Base-by-base conservation (phyloP, 371 early-diverging fungal species). In the Lichtheimia corymbifera region DNA sequence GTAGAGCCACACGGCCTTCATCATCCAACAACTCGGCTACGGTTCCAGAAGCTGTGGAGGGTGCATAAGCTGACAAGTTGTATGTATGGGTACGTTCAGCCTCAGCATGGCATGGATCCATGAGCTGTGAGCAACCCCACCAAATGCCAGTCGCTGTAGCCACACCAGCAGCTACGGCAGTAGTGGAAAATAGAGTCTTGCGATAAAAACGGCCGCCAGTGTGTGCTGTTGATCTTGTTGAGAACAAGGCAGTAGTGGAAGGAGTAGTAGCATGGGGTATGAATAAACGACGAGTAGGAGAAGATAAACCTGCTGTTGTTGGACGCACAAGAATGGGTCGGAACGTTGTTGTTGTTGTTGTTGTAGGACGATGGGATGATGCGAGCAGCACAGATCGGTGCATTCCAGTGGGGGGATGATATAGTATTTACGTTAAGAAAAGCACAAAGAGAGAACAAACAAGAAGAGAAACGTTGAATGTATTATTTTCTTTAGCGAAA, bases 1-100 rank as follows among this genome's bases (percentile, higher is more conserved):
- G 71, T 25, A 85, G 63, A 6, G 81, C 83, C 13, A 79, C 76
- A 25, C 77, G 70, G 51, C 67, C 76, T 42, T 73, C 62, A 30
- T 70, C 69, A 64, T 77, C 70, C 18, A 61, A 50, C 35, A 79
- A 62, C 53, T 77, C 67, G 42, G 69, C 59, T 13, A 66, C 43
- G 7, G 63, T 52, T 9, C 35, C 35, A 35, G 35, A 35, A 35
- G 35, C 35, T 35, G 35, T 35, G 35, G 35, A 35, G 4, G 35
- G 35, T 35, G 35, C 35, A 35, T 35, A 35, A 35, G 35, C 35
- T 35, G 35, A 35, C 35, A 35, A 35, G 11, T 35, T 35, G 35
- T 35, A 35, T 35, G 35, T 35, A 11, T 35, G 35, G 35, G 35
- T 35, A 11, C 35, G 35, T 35, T 35, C 35, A 35, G 35, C 35